phyloP scores from a whole-genome alignment of 768 basidiomycete species.

The Calvatia gigantea region DNA sequence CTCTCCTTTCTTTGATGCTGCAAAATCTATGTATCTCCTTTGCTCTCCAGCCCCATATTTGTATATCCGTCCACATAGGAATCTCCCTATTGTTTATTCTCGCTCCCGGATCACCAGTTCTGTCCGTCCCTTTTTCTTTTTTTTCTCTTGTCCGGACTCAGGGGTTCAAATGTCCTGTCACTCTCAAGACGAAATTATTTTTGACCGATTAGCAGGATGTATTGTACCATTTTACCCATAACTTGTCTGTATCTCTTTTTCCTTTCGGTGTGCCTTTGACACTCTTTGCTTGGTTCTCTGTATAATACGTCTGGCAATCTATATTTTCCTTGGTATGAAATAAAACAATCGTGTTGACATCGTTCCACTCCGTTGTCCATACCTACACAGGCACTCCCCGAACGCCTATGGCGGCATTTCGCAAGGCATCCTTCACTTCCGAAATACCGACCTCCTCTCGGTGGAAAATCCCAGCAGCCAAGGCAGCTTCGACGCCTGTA shows the following conservation, averaged over 20 bases:
- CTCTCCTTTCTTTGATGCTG: neutral
- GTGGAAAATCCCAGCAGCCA: slow-evolving; percentile 98
- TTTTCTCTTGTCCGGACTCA: slow-evolving; percentile 12
- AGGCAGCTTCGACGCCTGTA: slow-evolving; percentile 83
- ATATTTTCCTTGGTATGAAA: slow-evolving; percentile 2
- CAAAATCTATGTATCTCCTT: slow-evolving; percentile 9
- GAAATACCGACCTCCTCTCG: slow-evolving; percentile 79
- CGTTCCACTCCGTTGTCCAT: neutral
- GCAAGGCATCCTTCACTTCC: slow-evolving; percentile 69
- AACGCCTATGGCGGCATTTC: slow-evolving; percentile 45
- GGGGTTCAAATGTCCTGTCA: slow-evolving; percentile 6
- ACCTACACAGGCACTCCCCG: slow-evolving; percentile 17
- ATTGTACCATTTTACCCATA: slow-evolving; percentile 12
- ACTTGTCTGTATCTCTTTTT: slow-evolving; percentile 6
- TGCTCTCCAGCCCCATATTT: neutral
- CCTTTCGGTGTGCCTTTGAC: neutral
- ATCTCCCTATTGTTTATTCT: neutral
- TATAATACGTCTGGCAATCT: slow-evolving; percentile 9
- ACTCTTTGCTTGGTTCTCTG: slow-evolving; percentile 1
- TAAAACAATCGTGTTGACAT: neutral
- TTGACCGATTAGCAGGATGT: slow-evolving; percentile 9
- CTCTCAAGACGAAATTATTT: neutral
- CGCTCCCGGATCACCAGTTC: slow-evolving; percentile 1
- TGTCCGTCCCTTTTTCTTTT: slow-evolving; percentile 12
- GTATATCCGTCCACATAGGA: neutral